Conservation (phyloP, 441 rosid genomes). For the Adansonia madagascariensis region DNA sequence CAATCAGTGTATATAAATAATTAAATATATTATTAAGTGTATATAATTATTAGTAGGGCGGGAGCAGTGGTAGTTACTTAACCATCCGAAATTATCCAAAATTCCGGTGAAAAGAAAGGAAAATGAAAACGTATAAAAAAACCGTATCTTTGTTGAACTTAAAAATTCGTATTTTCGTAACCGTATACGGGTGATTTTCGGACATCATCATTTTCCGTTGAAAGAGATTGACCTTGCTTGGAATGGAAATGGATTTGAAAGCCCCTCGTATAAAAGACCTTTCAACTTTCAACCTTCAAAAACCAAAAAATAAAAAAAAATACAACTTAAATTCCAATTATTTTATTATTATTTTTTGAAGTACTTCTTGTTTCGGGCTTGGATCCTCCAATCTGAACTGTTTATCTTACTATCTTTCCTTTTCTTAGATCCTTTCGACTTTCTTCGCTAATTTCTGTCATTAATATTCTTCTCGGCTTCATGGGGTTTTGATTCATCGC, state of each 20-base stretch:
- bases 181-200: conserved; percentile 3
- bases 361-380: conserved; percentile 32
- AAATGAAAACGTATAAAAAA: not conserved
- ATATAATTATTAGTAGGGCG: no score
- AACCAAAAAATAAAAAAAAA: not conserved
- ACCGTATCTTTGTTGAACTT: not conserved
- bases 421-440: conserved; percentile 28
- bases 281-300: conserved; percentile 11
- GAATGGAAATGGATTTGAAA: conserved; percentile 37
- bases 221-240: conserved; percentile 15
- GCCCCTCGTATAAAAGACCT: conserved; percentile 29
- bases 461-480: conserved; percentile 26
- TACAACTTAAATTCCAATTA: not conserved
- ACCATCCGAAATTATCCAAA: not conserved
- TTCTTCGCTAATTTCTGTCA: conserved; percentile 22
- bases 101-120: not conserved
- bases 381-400: conserved; percentile 40
- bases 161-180: not conserved
- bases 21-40: no score
- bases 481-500: conserved; percentile 50
- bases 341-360: conserved; percentile 8
- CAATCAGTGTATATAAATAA: not conserved
- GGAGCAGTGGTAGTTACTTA: not conserved
- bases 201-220: not conserved
- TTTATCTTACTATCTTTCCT: conserved; percentile 33